Evolutionary conservation across 495 filamentous ascomycete genomes (phyloP), one percentile per base, ranked within the genome.

Genomic region (Cercophora scortea): DNA sequence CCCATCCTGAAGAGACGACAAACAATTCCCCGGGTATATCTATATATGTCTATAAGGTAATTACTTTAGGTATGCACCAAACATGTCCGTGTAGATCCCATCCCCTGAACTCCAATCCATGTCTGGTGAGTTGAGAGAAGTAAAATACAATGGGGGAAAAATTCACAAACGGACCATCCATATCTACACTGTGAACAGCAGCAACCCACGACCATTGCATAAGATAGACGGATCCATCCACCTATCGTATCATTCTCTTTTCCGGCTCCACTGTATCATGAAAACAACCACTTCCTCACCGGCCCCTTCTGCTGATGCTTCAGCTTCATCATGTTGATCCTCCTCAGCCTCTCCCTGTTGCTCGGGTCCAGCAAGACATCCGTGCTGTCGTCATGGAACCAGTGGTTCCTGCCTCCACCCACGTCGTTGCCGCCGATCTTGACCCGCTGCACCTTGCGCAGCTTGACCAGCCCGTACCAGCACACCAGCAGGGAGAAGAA

Each of bases 371-470:
- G 48, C 11, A 75, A 54, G 9, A 61, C 62, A 32, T 72, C 67
- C 12, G 69, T 65, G 47, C 62, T 61, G 35, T 75, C 72, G 42
- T 74, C 67, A 33, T 65, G 70, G 54, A 68, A 72, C 71, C 71
- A 75, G 46, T 69, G 70, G 55, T 63, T 57, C 32, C 56, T 67
- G 44, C 61, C 64, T 40, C 60, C 59, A 25, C 60, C 59, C 36
- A 60, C 19, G 17, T 51, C 50, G 50, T 63, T 90, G 35, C 67
- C 62, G 53, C 70, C 91, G 91, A 97, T 97, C 52, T 87, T 89
- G 54, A 98, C 81, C 43, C 90, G 80, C 69, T 96, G 91, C 33
- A 97, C 84, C 66, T 86, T 86, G 45, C 88, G 81, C 41, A 98
- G 78, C 66, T 88, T 91, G 18, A 76, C 76, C 16, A 97, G 73